Evolutionary conservation across 2,329 filamentous ascomycete species (phyloP), one percentile per base, ranked within the genome.

Genomic region (Lachnellula subtilissima): DNA sequence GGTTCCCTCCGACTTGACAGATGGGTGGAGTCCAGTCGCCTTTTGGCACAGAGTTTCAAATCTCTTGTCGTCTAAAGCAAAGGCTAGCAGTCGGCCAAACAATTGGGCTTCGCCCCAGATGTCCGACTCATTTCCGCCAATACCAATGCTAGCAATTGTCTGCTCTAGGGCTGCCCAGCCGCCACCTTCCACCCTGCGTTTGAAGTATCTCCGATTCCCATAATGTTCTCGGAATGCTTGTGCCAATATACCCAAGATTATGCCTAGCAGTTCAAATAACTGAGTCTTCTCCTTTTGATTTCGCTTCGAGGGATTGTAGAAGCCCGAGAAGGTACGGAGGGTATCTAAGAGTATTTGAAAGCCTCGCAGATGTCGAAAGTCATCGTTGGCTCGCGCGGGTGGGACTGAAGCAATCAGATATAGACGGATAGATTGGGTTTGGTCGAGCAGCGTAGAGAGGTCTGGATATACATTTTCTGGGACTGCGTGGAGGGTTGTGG

Each of bases 121-220:
- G 65, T 95, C 89, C 46, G 84, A 78, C 61, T 89, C 85, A 55
- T 79, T 79, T 61, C 81, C 81, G 53, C 86, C 78, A 52, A 85
- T 73, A 36, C 87, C 83, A 70, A 86, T 84, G 70, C 83, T 84
- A 59, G 81, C 82, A 74, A 92, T 80, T 5, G 82, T 83, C 67
- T 89, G 83, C 67, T 94, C 86, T 53, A 97, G 71, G 7, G 85
- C 82, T 61, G 85, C 79, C 86, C 91, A 96, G 3, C 93, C 91
- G 55, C 86, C 88, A 22, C 83, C 85, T 56, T 89, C 82, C 32
- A 95, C 84, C 62, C 84, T 80, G 63, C 85, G 86, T 56, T 84
- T 82, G 70, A 97, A 97, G 75, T 93, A 97, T 64, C 89, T 84
- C 67, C 87, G 83, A 73, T 97, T 99, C 19, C 92, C 93, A 48